These are phyloP conservation scores for Melanogaster broomeanus DNA, from an alignment of 768 basidiomycete genomes.

Conservation along the genomic window DNA sequence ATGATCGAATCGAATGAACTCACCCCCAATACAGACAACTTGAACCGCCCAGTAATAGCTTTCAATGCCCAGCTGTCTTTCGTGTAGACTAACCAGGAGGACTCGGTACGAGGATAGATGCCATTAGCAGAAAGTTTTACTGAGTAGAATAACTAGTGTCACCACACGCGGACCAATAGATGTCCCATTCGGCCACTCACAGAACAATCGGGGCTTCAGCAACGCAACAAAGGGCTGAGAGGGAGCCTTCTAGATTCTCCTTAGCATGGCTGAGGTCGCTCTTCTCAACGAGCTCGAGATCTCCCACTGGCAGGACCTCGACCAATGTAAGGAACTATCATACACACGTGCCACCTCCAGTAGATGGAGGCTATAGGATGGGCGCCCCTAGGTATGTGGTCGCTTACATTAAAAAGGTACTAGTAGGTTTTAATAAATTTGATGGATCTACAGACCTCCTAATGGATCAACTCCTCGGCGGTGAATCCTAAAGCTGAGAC, in stretches of 20 bases:
- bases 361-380: background rate
- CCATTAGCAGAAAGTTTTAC: background rate
- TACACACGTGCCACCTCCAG: background rate
- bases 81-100: background rate
- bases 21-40: too few relatives aligned
- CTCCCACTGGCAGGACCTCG: background rate
- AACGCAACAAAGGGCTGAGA: background rate
- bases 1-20: too few relatives aligned
- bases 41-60: too few relatives aligned
- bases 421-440: background rate
- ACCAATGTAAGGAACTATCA: background rate
- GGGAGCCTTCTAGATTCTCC: background rate
- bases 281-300: too few relatives aligned
- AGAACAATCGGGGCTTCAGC: background rate
- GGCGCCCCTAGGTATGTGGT: background rate
- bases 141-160: background rate
- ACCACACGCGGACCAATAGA: background rate
- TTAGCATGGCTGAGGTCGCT: background rate
- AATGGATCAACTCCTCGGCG: too few relatives aligned
- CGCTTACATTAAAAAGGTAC: background rate
- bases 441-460: background rate
- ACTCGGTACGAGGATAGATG: background rate
- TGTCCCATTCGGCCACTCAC: background rate
- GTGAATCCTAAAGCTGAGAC: too few relatives aligned
- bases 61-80: background rate